Evolutionary conservation across 1,139 yeast species (phyloP).

Genomic region (Suhomyces bribrorum): DNA sequence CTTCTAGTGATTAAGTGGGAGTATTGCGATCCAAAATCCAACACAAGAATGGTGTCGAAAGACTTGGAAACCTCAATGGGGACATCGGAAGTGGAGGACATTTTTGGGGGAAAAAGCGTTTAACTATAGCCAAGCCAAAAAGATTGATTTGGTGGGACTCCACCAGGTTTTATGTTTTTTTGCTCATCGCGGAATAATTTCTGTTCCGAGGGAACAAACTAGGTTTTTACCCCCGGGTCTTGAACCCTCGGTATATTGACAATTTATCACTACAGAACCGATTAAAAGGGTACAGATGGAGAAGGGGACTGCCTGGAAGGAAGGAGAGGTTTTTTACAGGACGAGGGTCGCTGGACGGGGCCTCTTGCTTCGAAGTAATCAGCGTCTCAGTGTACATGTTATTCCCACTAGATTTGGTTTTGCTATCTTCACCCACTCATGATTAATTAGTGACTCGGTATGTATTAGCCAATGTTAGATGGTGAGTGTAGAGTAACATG

Average conservation of each 20-base stretch:
- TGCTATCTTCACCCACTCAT: no score
- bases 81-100: conserved; percentile 28
- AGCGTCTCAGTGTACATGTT: no score
- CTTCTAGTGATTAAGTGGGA: conserved; percentile 96
- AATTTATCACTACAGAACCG: no score
- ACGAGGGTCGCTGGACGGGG: no score
- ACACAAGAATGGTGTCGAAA: conserved; percentile 94
- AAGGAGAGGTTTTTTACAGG: no score
- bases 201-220: conserved; percentile 2
- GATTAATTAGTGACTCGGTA: background rate
- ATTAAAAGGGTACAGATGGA: no score
- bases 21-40: conserved; percentile 98
- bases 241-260: background rate
- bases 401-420: no score
- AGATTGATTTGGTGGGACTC: conserved; percentile 1
- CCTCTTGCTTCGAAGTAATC: no score
- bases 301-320: no score
- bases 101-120: conserved; percentile 6
- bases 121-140: conserved; percentile 6
- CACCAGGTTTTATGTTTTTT: conserved; percentile 9
- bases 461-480: background rate
- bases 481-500: no score
- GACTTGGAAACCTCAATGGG: conserved; percentile 72
- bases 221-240: background rate
- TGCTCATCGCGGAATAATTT: conserved; percentile 12